Base-by-base conservation (phyloP, 2,329 filamentous ascomycete genomes). In the Calonectria crousiana region DNA sequence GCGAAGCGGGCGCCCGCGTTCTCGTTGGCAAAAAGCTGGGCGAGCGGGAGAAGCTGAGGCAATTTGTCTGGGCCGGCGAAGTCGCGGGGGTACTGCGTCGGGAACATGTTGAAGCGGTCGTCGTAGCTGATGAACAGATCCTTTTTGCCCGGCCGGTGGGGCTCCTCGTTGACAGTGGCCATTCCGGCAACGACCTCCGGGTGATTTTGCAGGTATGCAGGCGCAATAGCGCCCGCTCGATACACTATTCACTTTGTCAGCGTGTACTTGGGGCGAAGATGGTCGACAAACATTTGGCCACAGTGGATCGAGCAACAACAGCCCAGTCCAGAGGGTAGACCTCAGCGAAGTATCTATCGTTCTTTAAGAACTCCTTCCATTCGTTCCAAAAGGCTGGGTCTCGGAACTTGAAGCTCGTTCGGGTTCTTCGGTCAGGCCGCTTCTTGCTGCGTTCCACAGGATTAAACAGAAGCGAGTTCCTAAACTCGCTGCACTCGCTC, bases 121-220 rank as follows among this genome's bases (percentile, higher is more conserved):
- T 81, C 74, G 32, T 83, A 83, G 66, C 69, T 77, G 71, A 82
- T 80, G 60, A 82, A 83, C 5, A 83, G 56, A 13, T 83, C 81
- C 8, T 79, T 66, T 47, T 77, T 76, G 16, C 66, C 71, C 0
- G 81, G 80, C 11, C 81, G 81, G 8, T 83, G 81, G 36, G 78
- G 74, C 53, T 83, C 81, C 0, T 60, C 76, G 47, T 74, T 75
- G 9, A 78, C 78, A 2, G 75, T 77, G 36, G 67, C 78, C 9
- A 80, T 74, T 20, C 80, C 81, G 0, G 69, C 14, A 28, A 81
- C 68, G 14, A 81, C 56, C 38, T 77, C 28, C 0, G 69, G 34
- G 23, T 81, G 73, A 18, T 75, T 74, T 36, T 83, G 73, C 3
- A 74, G 30, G 6, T 81, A 77, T 0, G 76, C 75, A 10, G 80